Conservation (phyloP, 2,329 filamentous ascomycete species). For the Drechslerella stenobrocha region DNA sequence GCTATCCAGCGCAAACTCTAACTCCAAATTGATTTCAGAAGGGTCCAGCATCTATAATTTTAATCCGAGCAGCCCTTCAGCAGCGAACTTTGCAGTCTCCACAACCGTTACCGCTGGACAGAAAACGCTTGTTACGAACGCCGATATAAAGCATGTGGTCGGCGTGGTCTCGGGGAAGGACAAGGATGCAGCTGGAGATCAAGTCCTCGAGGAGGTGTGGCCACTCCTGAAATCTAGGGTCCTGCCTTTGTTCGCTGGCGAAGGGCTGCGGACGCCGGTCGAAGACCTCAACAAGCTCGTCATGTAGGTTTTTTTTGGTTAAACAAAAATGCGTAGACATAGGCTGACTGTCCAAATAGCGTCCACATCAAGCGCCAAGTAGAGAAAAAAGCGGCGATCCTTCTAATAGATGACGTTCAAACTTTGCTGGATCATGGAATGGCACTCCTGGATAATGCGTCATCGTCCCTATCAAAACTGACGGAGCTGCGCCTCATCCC, state of each 20-base stretch:
- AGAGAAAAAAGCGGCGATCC: constrained; percentile 69
- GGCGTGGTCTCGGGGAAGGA: constrained; percentile 78
- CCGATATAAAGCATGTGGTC: constrained; percentile 77
- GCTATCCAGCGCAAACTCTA: constrained; percentile 45
- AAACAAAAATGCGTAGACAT: neutral
- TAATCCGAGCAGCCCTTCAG: constrained; percentile 56
- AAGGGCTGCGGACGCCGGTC: constrained; percentile 75
- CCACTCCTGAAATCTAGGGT: constrained; percentile 75
- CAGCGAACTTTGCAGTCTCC: constrained; percentile 61
- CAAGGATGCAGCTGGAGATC: constrained; percentile 63
- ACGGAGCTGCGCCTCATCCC: constrained; percentile 81
- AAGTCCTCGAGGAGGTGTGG: constrained; percentile 74
- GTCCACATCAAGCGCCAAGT: constrained; percentile 78
- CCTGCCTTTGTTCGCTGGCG: constrained; percentile 77
- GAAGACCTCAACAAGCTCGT: constrained; percentile 83
- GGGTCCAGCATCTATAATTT: constrained; percentile 50
- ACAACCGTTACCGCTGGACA: constrained; percentile 53
- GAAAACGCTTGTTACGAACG: constrained; percentile 66
- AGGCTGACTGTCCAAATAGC: constrained; percentile 48
- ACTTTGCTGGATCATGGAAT: constrained; percentile 82
- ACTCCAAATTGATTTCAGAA: constrained; percentile 43
- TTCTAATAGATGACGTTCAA: constrained; percentile 74
- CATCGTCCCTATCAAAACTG: constrained; percentile 64
- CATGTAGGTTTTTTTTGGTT: constrained; percentile 55
- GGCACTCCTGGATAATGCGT: constrained; percentile 77